Conservation (phyloP, 495 filamentous ascomycete genomes). For the Chaetomium cochliodes region DNA sequence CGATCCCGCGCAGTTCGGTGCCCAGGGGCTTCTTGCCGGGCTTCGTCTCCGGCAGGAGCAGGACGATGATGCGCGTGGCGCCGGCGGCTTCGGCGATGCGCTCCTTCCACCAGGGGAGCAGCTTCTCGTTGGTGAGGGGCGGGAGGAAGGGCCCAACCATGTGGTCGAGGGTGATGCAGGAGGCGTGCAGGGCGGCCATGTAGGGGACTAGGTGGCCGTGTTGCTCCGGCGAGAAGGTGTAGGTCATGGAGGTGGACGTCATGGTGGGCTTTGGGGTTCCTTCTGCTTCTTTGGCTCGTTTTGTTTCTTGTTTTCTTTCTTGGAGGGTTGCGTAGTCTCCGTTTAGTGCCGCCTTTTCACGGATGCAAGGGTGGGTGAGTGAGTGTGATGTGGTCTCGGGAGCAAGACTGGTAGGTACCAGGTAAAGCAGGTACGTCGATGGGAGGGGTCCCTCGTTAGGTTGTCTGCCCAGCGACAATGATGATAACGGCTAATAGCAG, state of each 20-base stretch:
- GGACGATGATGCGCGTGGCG: constrained; percentile 38
- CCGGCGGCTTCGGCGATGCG: constrained; percentile 36
- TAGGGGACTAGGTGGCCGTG: constrained; percentile 41
- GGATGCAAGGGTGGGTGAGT: neutral
- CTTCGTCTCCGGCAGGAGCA: constrained; percentile 34
- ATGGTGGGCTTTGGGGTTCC: neutral
- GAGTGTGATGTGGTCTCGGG: neutral
- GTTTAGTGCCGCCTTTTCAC: neutral
- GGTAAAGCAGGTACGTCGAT: too few relatives aligned
- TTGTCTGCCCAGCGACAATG: neutral
- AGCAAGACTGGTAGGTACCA: too few relatives aligned
- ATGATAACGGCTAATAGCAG: too few relatives aligned
- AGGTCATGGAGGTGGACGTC: constrained; percentile 25
- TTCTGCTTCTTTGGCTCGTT: neutral
- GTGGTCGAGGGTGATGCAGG: constrained; percentile 40
- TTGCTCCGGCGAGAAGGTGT: constrained; percentile 35
- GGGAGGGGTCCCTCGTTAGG: neutral
- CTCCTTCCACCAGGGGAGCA: constrained; percentile 43
- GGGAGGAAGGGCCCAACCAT: constrained; percentile 43
- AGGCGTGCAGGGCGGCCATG: constrained; percentile 43
- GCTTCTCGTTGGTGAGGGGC: constrained; percentile 41
- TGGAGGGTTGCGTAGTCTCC: neutral
- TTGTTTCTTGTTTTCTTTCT: neutral
- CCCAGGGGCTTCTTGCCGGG: constrained; percentile 32
- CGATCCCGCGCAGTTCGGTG: constrained; percentile 39